Conservation (phyloP, 108 stramenopile species). For the Craspedostauros australis region DNA sequence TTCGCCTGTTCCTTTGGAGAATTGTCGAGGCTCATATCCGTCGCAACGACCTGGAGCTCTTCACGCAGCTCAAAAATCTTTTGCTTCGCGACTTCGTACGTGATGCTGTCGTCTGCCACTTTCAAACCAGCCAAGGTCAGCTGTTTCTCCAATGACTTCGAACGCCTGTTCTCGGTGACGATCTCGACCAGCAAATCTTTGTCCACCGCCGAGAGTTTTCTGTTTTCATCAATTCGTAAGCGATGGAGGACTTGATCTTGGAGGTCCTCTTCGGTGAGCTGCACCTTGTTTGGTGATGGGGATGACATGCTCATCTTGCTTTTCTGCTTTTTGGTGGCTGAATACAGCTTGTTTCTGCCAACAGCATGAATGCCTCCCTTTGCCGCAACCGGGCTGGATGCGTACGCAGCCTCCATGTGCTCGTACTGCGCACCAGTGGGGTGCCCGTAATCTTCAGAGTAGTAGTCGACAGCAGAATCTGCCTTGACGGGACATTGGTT, state of each 20-base stretch:
- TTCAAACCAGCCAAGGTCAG: slow-evolving; percentile 16
- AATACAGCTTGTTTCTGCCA: too few relatives aligned
- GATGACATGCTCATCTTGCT: too few relatives aligned
- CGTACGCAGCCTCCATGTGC: background rate
- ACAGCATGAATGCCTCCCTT: too few relatives aligned
- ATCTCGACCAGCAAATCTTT: slow-evolving; percentile 19
- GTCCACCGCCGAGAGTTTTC: slow-evolving; percentile 15
- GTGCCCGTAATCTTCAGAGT: slow-evolving; percentile 25
- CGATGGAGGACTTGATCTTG: too few relatives aligned
- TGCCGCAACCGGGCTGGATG: background rate
- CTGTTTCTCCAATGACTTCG: slow-evolving; percentile 18
- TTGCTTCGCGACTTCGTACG: slow-evolving; percentile 17
- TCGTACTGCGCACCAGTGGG: slow-evolving; percentile 22
- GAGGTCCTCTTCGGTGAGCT: background rate
- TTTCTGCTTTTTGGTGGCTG: too few relatives aligned
- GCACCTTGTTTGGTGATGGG: background rate
- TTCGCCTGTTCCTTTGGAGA: slow-evolving; percentile 9
- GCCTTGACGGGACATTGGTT: slow-evolving; percentile 17
- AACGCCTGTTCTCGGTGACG: slow-evolving; percentile 21
- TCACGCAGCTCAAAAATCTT: slow-evolving; percentile 5
- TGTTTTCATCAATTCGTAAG: too few relatives aligned
- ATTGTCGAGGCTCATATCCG: background rate
- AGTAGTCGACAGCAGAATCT: slow-evolving; percentile 8
- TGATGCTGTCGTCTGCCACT: slow-evolving; percentile 24
- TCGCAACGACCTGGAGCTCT: slow-evolving; percentile 14